These are phyloP conservation scores for Aspergillus cejpii DNA, from an alignment of 2,329 filamentous ascomycete genomes.

Conservation along the genomic window DNA sequence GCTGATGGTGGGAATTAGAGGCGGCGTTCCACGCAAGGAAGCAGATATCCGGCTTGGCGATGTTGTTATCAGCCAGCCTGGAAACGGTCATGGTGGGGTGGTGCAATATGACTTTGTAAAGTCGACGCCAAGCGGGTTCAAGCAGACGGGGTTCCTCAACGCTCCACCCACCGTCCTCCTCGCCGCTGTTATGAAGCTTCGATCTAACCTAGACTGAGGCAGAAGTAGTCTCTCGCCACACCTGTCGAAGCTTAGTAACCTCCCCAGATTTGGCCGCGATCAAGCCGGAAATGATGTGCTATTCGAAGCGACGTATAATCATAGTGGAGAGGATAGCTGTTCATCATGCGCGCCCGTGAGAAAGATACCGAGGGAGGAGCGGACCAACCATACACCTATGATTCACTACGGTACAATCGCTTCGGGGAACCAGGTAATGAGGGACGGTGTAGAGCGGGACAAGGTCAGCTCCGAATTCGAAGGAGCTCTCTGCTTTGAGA, in stretches of 20 bases:
- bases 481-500: conserved; percentile 12
- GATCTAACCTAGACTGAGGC: background rate
- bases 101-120: conserved; percentile 25
- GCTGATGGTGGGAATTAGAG: conserved; percentile 21
- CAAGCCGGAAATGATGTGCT: conserved; percentile 2
- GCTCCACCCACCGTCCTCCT: conserved; percentile 13
- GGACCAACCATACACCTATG: conserved; percentile 1
- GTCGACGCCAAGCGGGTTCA: conserved; percentile 8
- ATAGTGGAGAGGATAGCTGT: conserved; percentile 27
- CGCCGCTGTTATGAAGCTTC: conserved; percentile 6
- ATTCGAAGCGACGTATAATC: conserved; percentile 25
- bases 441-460: conserved; percentile 9
- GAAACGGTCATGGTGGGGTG: conserved; percentile 17
- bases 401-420: conserved; percentile 19
- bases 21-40: conserved; percentile 13
- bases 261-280: background rate
- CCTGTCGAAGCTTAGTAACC: background rate
- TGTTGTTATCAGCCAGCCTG: conserved; percentile 18
- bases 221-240: background rate
- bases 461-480: no score
- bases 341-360: conserved; percentile 26
- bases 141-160: conserved; percentile 12
- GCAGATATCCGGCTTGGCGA: conserved; percentile 22
- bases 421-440: conserved; percentile 16
- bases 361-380: conserved; percentile 10